phyloP scores from a whole-genome alignment of 2,329 filamentous ascomycete species.

The Alternaria gansuensis region DNA sequence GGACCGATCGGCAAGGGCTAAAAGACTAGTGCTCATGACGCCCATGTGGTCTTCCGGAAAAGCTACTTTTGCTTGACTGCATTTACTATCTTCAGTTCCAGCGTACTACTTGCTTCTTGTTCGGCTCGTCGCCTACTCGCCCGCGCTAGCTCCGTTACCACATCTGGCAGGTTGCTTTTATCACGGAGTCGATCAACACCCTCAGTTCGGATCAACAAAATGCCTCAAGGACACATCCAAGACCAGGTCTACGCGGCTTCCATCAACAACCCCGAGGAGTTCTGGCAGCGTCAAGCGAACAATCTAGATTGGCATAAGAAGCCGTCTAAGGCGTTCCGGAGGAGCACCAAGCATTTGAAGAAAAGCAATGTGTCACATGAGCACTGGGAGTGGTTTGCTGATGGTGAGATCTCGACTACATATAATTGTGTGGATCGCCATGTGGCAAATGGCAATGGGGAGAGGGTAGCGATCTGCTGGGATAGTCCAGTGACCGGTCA shows the following conservation, averaged over 20 bases:
- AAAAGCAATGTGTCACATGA: slow-evolving; percentile 69
- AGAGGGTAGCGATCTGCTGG: slow-evolving; percentile 79
- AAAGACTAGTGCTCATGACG: slow-evolving; percentile 5
- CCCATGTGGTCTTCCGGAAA: neutral
- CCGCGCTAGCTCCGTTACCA: neutral
- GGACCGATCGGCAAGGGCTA: slow-evolving; percentile 13
- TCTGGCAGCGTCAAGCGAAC: slow-evolving; percentile 79
- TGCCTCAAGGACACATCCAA: slow-evolving; percentile 52
- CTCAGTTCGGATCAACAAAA: neutral
- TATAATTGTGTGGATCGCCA: slow-evolving; percentile 93
- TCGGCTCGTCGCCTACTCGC: neutral
- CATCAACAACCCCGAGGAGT: slow-evolving; percentile 72
- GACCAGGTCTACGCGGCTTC: slow-evolving; percentile 65
- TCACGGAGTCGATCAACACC: neutral
- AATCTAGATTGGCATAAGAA: slow-evolving; percentile 82
- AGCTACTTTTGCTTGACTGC: neutral
- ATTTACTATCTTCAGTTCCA: neutral
- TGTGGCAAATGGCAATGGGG: slow-evolving; percentile 77
- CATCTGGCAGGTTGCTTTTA: neutral
- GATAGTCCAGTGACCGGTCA: slow-evolving; percentile 83
- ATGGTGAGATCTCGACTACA: slow-evolving; percentile 86
- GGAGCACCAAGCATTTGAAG: slow-evolving; percentile 69
- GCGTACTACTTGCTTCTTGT: neutral
- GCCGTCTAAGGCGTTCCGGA: slow-evolving; percentile 69
- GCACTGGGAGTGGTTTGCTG: slow-evolving; percentile 90